Percentiles rank a stretch among this genome's conserved stretches.
phyloP scores from a whole-genome alignment of 2,329 filamentous ascomycete genomes.

The Rachicladosporium sp. region DNA sequence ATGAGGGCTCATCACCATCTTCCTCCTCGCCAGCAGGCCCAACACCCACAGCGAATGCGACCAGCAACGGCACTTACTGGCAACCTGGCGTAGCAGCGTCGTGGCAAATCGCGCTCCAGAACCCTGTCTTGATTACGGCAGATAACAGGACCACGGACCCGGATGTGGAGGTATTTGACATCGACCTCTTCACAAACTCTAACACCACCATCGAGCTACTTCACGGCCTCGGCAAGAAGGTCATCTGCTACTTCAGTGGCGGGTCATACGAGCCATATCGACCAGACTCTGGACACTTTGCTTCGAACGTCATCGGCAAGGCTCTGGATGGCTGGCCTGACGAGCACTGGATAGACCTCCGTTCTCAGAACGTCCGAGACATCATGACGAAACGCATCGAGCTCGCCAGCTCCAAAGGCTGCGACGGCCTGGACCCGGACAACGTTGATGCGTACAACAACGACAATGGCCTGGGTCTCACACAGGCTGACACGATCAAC shows the following conservation, averaged over 20 bases:
- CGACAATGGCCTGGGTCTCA: conserved; percentile 42
- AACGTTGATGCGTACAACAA: conserved; percentile 15
- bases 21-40: too few relatives aligned
- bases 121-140: conserved; percentile 25
- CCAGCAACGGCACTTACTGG: conserved; percentile 5
- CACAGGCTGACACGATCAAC: conserved; percentile 41
- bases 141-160: conserved; percentile 28
- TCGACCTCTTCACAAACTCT: conserved; percentile 45
- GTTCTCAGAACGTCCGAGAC: conserved; percentile 44
- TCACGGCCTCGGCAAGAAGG: conserved; percentile 41
- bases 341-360: conserved; percentile 55
- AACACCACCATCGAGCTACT: conserved; percentile 35
- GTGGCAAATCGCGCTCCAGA: conserved; percentile 51
- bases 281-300: conserved; percentile 45
- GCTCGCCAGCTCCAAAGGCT: conserved; percentile 37
- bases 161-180: conserved; percentile 48
- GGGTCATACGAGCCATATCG: conserved; percentile 56
- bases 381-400: conserved; percentile 53
- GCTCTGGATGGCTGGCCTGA: conserved; percentile 51
- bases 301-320: conserved; percentile 43
- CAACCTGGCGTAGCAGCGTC: conserved; percentile 39
- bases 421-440: conserved; percentile 27
- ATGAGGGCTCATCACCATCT: too few relatives aligned
- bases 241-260: conserved; percentile 66
- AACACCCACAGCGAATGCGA: neutral